Base-by-base conservation (phyloP, 164 flowering plant genomes). In the Protea cynaroides region DNA sequence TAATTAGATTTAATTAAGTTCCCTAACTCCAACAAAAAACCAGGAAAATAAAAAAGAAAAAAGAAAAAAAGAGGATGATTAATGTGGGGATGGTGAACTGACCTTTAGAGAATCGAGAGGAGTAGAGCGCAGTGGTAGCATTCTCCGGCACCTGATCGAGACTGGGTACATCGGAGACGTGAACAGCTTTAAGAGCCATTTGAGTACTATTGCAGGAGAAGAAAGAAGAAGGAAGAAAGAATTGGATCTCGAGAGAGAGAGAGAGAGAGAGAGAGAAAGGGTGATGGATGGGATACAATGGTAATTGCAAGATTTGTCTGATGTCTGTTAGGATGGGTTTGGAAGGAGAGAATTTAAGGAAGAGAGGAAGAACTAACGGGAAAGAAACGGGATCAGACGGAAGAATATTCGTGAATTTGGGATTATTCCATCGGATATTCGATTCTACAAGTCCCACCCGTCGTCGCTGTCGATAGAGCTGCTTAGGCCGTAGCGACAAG, bases 121-220 rank as follows among this genome's bases (percentile, higher is more conserved):
- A 60, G 55, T 22, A 69, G 38, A 69, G 56, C 22, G 80, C 46
- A 0, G 78, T 53, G 0, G 77, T 29, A 8, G 83, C 69, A 24
- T 69, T 79, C 19, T 80, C 81, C 0, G 71, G 66, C 15, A 82
- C 78, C 4, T 81, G 84, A 61, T 86, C 82, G 38, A 86, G 83
- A 61, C 73, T 64, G 1, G 83, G 90, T 15, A 90, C 86, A 61
- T 87, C 88, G 67, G 92, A 75, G 61, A 81, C 86, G 40, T 81
- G 86, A 21, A 88, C 86, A 14, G 89, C 90, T 66, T 82, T 90
- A 51, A 88, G 81, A 49, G 92, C 90, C 89, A 84, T 85, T 62
- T n/a, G n/a, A n/a, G n/a, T n/a, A n/a, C n/a, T n/a, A n/a, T n/a
- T 24, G 4, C 11, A 15, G 15, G 25, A 21, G n/a, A 19, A 49